Evolutionary conservation across 2,329 filamentous ascomycete species (phyloP).

Genomic region (Fusarium burgessii): DNA sequence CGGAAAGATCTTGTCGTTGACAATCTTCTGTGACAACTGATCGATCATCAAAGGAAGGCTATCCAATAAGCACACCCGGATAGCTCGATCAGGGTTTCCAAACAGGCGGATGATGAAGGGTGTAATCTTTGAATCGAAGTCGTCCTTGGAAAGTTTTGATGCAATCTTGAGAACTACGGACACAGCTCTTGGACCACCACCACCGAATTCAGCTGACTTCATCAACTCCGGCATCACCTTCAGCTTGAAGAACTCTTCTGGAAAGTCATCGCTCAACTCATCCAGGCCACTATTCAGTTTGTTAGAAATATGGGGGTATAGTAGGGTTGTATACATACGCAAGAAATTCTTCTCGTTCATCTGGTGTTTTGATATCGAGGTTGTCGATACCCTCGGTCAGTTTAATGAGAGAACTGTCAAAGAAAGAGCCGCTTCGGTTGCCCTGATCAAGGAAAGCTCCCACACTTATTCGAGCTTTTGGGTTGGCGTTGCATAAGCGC

Average conservation of each 20-base stretch:
- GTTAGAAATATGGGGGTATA: conserved; percentile 37
- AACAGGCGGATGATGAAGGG: conserved; percentile 91
- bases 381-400: conserved; percentile 94
- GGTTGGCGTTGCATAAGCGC: conserved; percentile 86
- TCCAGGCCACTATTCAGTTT: conserved; percentile 75
- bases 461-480: conserved; percentile 87
- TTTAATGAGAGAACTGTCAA: conserved; percentile 92
- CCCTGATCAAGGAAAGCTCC: conserved; percentile 92
- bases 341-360: conserved; percentile 87
- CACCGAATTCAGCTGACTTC: conserved; percentile 99
- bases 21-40: conserved; percentile 84
- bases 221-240: conserved; percentile 94
- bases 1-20: conserved; percentile 97
- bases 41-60: conserved; percentile 93
- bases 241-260: conserved; percentile 97
- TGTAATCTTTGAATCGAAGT: conserved; percentile 86
- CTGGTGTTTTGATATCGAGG: conserved; percentile 85
- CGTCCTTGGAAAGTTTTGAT: conserved; percentile 85
- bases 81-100: conserved; percentile 88
- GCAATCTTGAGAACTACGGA: conserved; percentile 91
- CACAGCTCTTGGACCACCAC: conserved; percentile 92
- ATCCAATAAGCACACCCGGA: conserved; percentile 91
- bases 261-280: conserved; percentile 90
- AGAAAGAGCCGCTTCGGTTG: conserved; percentile 83
- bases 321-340: conserved; percentile 58